Percentiles rank a stretch among this genome's conserved stretches.
phyloP scores from a whole-genome alignment of 2,329 filamentous ascomycete species.

The Botrytis byssoidea region DNA sequence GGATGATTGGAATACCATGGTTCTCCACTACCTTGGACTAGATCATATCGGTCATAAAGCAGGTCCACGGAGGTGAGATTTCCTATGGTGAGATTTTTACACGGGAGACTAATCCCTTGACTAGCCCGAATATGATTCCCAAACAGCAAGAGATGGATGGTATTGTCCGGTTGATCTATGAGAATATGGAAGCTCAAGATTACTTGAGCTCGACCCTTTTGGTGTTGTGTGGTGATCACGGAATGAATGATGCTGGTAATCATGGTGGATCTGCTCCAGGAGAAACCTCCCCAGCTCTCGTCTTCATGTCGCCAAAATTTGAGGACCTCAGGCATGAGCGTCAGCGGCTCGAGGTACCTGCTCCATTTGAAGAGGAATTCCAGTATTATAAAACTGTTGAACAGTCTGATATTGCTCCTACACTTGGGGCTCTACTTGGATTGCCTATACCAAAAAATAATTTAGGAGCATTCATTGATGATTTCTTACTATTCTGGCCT shows the following conservation, averaged over 20 bases:
- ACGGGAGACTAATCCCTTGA: conserved; percentile 25
- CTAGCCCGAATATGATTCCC: conserved; percentile 81
- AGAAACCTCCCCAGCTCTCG: conserved; percentile 87
- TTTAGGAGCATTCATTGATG: conserved; percentile 77
- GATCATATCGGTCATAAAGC: conserved; percentile 98
- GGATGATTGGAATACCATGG: conserved; percentile 87
- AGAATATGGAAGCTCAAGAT: conserved; percentile 65
- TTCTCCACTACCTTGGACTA: conserved; percentile 91
- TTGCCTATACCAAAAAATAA: conserved; percentile 90
- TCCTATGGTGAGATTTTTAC: background rate
- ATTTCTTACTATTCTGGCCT: conserved; percentile 77
- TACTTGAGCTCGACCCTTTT: conserved; percentile 79
- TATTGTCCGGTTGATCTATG: conserved; percentile 74
- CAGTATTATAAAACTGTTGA: conserved; percentile 83
- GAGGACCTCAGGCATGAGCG: conserved; percentile 65
- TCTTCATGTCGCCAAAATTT: conserved; percentile 87
- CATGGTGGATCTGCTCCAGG: conserved; percentile 92
- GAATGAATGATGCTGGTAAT: conserved; percentile 99
- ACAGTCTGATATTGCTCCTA: conserved; percentile 91
- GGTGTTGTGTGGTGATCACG: conserved; percentile 88
- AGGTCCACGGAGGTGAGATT: conserved; percentile 70
- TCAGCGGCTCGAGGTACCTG: conserved; percentile 49
- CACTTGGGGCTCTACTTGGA: conserved; percentile 79
- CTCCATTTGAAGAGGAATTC: conserved; percentile 65
- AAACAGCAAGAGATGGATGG: conserved; percentile 94